Conservation (phyloP, 768 basidiomycete genomes). For the Mycena floridula region DNA sequence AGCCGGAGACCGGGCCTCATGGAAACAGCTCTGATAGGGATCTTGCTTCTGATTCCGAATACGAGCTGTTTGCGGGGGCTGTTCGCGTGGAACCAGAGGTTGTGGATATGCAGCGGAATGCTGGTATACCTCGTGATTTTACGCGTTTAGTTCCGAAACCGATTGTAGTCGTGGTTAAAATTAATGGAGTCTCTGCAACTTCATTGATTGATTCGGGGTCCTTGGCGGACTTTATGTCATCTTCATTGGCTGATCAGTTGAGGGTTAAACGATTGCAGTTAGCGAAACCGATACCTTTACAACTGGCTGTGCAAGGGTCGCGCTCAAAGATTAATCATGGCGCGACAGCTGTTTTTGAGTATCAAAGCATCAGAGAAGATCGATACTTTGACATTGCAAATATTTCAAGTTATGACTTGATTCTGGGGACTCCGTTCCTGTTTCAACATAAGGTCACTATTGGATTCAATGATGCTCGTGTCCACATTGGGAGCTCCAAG, state of each 20-base stretch:
- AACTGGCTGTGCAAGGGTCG: constrained; percentile 36
- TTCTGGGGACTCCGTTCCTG: constrained; percentile 34
- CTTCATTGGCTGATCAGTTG: constrained; percentile 29
- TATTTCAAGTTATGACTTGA: constrained; percentile 31
- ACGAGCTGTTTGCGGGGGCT: too few relatives aligned
- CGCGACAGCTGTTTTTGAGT: constrained; percentile 18
- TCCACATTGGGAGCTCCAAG: constrained; percentile 17
- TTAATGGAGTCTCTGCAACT: constrained; percentile 25
- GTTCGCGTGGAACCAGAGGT: too few relatives aligned
- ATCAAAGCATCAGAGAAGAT: constrained; percentile 25
- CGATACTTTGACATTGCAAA: constrained; percentile 31
- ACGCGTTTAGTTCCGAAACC: constrained; percentile 20
- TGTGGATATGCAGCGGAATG: constrained; percentile 17
- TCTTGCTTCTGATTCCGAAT: too few relatives aligned
- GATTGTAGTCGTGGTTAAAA: constrained; percentile 18
- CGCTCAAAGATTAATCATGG: constrained; percentile 26
- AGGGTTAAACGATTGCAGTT: constrained; percentile 17
- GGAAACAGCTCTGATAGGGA: too few relatives aligned
- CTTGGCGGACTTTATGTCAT: constrained; percentile 33
- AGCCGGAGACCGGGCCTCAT: neutral
- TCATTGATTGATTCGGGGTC: constrained; percentile 33
- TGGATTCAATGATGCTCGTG: constrained; percentile 18
- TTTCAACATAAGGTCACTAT: constrained; percentile 21
- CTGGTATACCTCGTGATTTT: constrained; percentile 12
- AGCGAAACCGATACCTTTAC: constrained; percentile 24